Evolutionary conservation across 2,329 filamentous ascomycete genomes (phyloP).

Genomic region (Tolypocladium amazonense): DNA sequence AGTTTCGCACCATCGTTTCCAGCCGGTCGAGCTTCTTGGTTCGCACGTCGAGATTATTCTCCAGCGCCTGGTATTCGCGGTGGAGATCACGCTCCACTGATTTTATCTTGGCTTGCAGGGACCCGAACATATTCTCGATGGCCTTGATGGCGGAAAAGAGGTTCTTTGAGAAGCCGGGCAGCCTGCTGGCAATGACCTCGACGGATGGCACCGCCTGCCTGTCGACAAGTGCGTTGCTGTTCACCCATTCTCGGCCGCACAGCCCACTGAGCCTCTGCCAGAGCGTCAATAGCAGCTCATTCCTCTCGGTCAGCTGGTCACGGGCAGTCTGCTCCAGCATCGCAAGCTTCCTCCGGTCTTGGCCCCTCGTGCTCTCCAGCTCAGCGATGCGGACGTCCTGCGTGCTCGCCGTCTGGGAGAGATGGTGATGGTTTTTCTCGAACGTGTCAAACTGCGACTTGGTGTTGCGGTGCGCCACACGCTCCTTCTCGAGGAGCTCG

Average conservation of each 20-base stretch:
- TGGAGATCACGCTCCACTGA: constrained; percentile 81
- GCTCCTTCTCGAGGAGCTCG: constrained; percentile 86
- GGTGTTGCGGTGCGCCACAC: constrained; percentile 72
- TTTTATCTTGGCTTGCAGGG: constrained; percentile 72
- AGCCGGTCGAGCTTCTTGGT: constrained; percentile 80
- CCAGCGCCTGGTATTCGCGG: constrained; percentile 80
- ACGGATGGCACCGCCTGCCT: constrained; percentile 72
- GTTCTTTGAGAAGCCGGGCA: constrained; percentile 85
- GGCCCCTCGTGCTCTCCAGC: constrained; percentile 66
- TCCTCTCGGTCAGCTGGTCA: constrained; percentile 82
- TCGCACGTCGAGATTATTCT: constrained; percentile 68
- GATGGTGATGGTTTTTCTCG: constrained; percentile 77
- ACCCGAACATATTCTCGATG: constrained; percentile 68
- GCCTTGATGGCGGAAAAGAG: constrained; percentile 77
- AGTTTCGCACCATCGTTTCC: constrained; percentile 66
- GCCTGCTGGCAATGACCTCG: constrained; percentile 74
- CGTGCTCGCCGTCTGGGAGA: constrained; percentile 73
- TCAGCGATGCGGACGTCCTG: constrained; percentile 79
- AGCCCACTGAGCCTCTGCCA: constrained; percentile 83
- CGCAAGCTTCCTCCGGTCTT: constrained; percentile 68
- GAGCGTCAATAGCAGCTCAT: constrained; percentile 74
- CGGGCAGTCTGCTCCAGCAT: constrained; percentile 70
- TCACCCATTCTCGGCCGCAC: constrained; percentile 86
- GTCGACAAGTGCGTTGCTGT: constrained; percentile 81
- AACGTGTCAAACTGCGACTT: constrained; percentile 81